A percentile compares a stretch with the other conserved stretches of the same genome.
phyloP scores from a whole-genome alignment of 371 early-diverging fungal genomes.

The Mycotypha africana region DNA sequence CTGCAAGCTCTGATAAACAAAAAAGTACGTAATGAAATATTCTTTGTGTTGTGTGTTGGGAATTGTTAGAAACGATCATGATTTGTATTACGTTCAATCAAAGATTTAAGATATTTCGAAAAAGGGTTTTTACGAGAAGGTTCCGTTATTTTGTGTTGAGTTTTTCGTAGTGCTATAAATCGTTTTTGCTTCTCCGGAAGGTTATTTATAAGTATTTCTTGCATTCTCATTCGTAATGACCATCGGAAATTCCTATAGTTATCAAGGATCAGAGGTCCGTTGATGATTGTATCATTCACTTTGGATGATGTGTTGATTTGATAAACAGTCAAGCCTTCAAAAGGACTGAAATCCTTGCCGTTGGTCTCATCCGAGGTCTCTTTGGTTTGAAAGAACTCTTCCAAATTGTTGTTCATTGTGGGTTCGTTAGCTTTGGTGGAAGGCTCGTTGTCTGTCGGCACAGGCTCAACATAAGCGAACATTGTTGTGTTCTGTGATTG shows the following conservation, averaged over 20 bases:
- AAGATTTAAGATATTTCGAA: slow-evolving; percentile 4
- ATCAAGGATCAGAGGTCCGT: slow-evolving; percentile 11
- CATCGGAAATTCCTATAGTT: slow-evolving; percentile 10
- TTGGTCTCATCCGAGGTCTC: not conserved
- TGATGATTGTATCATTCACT: slow-evolving; percentile 14
- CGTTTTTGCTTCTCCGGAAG: not conserved
- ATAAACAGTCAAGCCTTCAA: slow-evolving; percentile 17
- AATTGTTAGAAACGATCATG: too few relatives aligned
- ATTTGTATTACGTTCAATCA: too few relatives aligned
- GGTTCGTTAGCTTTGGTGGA: not conserved
- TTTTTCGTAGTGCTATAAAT: slow-evolving; percentile 16
- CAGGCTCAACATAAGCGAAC: slow-evolving; percentile 39
- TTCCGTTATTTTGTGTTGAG: slow-evolving; percentile 12
- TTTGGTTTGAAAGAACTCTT: slow-evolving; percentile 2
- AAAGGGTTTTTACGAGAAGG: slow-evolving; percentile 1
- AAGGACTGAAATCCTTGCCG: slow-evolving; percentile 5
- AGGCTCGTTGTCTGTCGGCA: slow-evolving; percentile 4
- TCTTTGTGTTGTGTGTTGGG: too few relatives aligned
- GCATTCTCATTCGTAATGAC: slow-evolving; percentile 14
- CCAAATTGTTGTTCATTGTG: slow-evolving; percentile 1
- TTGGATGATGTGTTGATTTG: slow-evolving; percentile 13
- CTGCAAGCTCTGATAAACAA: too few relatives aligned
- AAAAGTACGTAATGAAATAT: too few relatives aligned
- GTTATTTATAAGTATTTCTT: not conserved
- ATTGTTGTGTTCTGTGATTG: slow-evolving; percentile 8